phyloP scores from a whole-genome alignment of 352 stramenopile species.

The Phytopythium sindhum region DNA sequence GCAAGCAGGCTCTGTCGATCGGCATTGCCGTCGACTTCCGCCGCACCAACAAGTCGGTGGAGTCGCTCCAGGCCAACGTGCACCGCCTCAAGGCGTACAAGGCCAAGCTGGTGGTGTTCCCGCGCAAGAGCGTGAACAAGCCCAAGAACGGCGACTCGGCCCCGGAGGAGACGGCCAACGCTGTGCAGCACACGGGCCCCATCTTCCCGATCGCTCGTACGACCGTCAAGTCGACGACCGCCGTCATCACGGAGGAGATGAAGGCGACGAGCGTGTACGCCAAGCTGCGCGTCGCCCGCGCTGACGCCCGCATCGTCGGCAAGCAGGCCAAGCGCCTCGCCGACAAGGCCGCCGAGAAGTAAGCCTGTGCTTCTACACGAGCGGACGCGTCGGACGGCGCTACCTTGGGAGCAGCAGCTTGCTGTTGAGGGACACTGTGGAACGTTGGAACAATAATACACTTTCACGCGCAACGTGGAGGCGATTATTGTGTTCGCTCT shows the following conservation, averaged over 20 bases:
- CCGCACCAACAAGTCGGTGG: conserved; percentile 97
- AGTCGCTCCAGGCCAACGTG: conserved; percentile 97
- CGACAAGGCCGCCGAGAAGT: conserved; percentile 86
- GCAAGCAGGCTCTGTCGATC: conserved; percentile 95
- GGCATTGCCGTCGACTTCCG: conserved; percentile 98
- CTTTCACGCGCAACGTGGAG: conserved; percentile 28
- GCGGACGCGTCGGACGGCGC: conserved; percentile 3
- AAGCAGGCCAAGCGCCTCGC: conserved; percentile 89
- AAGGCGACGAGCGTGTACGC: conserved; percentile 82
- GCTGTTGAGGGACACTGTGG: conserved; percentile 44
- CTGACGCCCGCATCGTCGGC: conserved; percentile 83
- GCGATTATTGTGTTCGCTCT: conserved; percentile 11
- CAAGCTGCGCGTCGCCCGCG: conserved; percentile 79
- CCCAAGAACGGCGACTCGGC: conserved; percentile 93
- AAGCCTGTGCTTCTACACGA: conserved; percentile 35
- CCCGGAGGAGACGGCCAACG: conserved; percentile 89
- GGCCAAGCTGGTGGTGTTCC: conserved; percentile 98
- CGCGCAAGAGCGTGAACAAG: conserved; percentile 95
- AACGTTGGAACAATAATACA: conserved; percentile 71
- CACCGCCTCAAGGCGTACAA: conserved; percentile 99
- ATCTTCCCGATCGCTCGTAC: conserved; percentile 80
- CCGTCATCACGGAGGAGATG: conserved; percentile 85
- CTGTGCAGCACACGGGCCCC: conserved; percentile 85
- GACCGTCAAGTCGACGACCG: conserved; percentile 71
- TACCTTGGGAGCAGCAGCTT: conserved; percentile 9